These are phyloP conservation scores for Trichoderma virens DNA, from an alignment of 495 filamentous ascomycete species.

Conservation along the genomic window DNA sequence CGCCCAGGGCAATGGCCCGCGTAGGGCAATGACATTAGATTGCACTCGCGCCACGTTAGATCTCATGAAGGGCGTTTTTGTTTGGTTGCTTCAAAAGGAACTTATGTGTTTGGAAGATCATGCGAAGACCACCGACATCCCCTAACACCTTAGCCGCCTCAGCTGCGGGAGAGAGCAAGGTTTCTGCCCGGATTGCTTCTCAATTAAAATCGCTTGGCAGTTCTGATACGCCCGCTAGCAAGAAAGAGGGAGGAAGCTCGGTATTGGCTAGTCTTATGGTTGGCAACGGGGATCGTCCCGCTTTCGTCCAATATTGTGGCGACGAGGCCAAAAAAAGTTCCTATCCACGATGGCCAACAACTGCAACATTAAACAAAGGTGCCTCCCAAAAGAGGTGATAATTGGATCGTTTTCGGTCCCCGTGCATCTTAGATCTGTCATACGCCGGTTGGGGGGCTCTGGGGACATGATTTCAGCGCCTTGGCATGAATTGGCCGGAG, in stretches of 20 bases:
- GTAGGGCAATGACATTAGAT: too few species aligned
- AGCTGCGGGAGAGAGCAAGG: too few species aligned
- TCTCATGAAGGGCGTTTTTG: neutral
- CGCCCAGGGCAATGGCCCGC: too few species aligned
- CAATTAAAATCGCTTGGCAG: neutral
- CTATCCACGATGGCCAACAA: neutral
- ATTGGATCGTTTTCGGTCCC: neutral
- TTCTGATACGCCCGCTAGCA: neutral
- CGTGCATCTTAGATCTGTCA: neutral
- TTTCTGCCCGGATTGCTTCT: neutral
- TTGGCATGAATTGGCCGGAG: neutral
- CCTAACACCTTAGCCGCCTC: too few species aligned
- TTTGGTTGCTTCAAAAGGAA: neutral
- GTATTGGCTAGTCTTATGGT: neutral
- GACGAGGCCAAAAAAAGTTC: neutral
- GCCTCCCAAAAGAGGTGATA: neutral
- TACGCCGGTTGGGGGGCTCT: neutral
- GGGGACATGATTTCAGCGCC: neutral
- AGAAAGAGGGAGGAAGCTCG: neutral
- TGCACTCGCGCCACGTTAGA: neutral
- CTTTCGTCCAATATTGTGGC: neutral
- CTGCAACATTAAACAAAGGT: neutral
- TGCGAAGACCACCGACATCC: neutral
- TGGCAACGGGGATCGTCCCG: neutral
- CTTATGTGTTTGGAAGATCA: neutral